These are phyloP conservation scores for Oligophagozyma castellii DNA, from an alignment of 1,139 yeast genomes.

Conservation along the genomic window DNA sequence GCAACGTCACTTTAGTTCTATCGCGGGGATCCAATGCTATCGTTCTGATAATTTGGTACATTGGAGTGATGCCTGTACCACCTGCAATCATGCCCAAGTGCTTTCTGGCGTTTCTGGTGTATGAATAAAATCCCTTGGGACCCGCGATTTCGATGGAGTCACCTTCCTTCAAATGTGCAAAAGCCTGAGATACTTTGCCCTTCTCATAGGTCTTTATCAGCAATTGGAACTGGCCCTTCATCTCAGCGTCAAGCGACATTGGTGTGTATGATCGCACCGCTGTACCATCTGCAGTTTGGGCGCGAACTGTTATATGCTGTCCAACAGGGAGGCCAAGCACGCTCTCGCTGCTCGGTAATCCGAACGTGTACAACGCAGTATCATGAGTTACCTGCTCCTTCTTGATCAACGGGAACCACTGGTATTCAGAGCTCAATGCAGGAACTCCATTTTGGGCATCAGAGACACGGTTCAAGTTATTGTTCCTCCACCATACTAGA, in stretches of 20 bases:
- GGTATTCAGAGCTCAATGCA: conserved; percentile 31
- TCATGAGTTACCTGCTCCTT: conserved; percentile 72
- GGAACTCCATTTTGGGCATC: neutral
- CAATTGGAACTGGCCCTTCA: conserved; percentile 74
- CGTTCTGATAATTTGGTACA: conserved; percentile 77
- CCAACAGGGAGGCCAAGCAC: conserved; percentile 88
- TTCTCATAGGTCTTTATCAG: conserved; percentile 84
- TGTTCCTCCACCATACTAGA: no score
- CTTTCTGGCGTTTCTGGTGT: conserved; percentile 44
- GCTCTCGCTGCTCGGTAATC: conserved; percentile 63
- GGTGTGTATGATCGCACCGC: conserved; percentile 91
- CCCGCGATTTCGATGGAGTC: conserved; percentile 69
- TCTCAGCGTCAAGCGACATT: conserved; percentile 69
- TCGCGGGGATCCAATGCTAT: conserved; percentile 52
- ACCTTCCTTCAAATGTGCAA: conserved; percentile 57
- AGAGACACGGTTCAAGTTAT: no score
- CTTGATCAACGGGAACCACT: conserved; percentile 70
- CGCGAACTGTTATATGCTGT: conserved; percentile 75
- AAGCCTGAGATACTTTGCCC: conserved; percentile 75
- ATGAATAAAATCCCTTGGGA: conserved; percentile 86
- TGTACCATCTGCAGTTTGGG: conserved; percentile 67
- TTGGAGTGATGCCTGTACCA: conserved; percentile 93
- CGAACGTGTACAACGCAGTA: conserved; percentile 75
- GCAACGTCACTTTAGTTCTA: conserved; percentile 45
- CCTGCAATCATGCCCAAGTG: conserved; percentile 60